These are phyloP conservation scores for Globisporangium rhizosaccharum DNA, from an alignment of 352 stramenopile genomes.

Conservation along the genomic window DNA sequence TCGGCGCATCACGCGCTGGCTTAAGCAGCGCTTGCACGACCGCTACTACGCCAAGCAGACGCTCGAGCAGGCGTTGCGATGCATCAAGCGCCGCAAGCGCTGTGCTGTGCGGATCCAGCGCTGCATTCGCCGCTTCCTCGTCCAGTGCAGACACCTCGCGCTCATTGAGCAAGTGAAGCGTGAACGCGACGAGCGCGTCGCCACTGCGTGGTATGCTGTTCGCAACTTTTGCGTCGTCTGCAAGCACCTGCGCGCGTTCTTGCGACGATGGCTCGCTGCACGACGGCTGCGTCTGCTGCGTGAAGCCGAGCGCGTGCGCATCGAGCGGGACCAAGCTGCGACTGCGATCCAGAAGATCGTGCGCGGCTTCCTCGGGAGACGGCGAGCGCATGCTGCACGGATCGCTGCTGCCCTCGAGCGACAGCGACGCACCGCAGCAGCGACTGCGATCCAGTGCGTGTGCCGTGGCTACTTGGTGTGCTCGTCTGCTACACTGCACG, in stretches of 20 bases:
- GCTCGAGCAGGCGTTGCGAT: constrained; percentile 37
- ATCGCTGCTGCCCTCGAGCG: constrained; percentile 14
- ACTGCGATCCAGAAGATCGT: constrained; percentile 31
- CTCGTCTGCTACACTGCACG: constrained; percentile 4
- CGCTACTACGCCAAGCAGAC: constrained; percentile 30
- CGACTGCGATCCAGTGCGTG: constrained; percentile 34
- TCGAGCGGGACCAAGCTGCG: constrained; percentile 25
- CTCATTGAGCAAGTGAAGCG: constrained; percentile 18
- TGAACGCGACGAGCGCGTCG: constrained; percentile 20
- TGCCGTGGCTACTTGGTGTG: constrained; percentile 28
- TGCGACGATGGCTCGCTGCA: constrained; percentile 26
- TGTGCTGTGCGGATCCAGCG: constrained; percentile 44
- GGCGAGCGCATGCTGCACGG: constrained; percentile 16
- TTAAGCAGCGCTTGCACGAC: constrained; percentile 23
- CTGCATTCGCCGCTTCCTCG: constrained; percentile 31
- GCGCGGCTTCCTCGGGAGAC: constrained; percentile 36
- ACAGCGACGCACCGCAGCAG: constrained; percentile 17
- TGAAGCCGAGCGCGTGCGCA: constrained; percentile 25
- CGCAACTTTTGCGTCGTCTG: constrained; percentile 26
- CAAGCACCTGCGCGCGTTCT: constrained; percentile 22
- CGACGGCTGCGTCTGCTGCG: constrained; percentile 31
- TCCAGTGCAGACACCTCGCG: constrained; percentile 18
- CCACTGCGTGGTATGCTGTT: constrained; percentile 24
- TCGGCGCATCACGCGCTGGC: constrained; percentile 39
- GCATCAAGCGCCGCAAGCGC: constrained; percentile 37